These are phyloP conservation scores for Fusarium algeriense DNA, from an alignment of 2,329 filamentous ascomycete species.

Conservation along the genomic window DNA sequence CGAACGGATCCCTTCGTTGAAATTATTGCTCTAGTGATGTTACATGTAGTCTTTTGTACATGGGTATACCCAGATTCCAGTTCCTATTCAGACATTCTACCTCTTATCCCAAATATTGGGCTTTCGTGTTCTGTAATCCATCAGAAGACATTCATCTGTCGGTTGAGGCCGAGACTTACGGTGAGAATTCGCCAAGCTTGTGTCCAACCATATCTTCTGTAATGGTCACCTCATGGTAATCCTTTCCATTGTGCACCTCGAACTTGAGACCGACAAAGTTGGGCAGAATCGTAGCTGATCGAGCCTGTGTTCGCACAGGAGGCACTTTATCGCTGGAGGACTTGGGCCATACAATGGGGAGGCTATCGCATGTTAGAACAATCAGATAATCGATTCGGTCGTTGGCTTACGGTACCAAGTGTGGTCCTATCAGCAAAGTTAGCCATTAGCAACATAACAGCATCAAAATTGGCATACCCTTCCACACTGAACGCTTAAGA, in stretches of 20 bases:
- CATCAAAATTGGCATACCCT: constrained; percentile 67
- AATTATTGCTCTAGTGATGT: constrained; percentile 43
- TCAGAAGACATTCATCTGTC: constrained; percentile 9
- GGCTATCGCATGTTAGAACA: constrained; percentile 56
- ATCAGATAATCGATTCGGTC: constrained; percentile 16
- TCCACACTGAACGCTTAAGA: constrained; percentile 86
- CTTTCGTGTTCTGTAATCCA: constrained; percentile 64
- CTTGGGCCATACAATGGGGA: constrained; percentile 73
- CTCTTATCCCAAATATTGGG: constrained; percentile 66
- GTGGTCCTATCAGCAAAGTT: constrained; percentile 57
- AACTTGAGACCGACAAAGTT: constrained; percentile 93
- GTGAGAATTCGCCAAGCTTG: constrained; percentile 92
- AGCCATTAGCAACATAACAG: constrained; percentile 18
- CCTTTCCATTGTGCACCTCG: constrained; percentile 92
- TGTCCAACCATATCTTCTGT: constrained; percentile 97
- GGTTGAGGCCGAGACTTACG: constrained; percentile 68
- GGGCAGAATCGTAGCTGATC: constrained; percentile 88
- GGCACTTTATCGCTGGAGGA: constrained; percentile 71
- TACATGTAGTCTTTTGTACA: constrained; percentile 51
- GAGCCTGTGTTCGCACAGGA: constrained; percentile 87
- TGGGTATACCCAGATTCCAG: constrained; percentile 35
- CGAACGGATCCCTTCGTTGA: constrained; percentile 24
- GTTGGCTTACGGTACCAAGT: constrained; percentile 65
- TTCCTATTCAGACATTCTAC: constrained; percentile 41
- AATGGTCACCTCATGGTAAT: constrained; percentile 83